These are phyloP conservation scores for Ensete ventricosum DNA, from an alignment of 176 grass and related monocot genomes.

Conservation along the genomic window DNA sequence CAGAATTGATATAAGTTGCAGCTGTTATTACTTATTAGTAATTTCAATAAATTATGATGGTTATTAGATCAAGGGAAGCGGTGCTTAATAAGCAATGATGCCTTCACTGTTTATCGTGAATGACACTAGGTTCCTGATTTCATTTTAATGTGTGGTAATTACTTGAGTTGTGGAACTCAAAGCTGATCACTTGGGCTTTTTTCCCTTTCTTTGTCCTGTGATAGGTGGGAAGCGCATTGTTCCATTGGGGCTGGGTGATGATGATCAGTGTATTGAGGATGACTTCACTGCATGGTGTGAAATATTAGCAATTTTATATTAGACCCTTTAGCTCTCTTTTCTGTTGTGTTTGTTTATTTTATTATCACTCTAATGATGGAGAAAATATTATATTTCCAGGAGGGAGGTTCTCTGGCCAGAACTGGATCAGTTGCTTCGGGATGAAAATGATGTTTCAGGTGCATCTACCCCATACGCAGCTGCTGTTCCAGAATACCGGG, in stretches of 20 bases:
- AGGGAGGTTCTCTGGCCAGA: slow-evolving; percentile 83
- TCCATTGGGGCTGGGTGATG: slow-evolving; percentile 76
- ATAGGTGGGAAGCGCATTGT: slow-evolving; percentile 75
- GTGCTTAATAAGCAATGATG: no score
- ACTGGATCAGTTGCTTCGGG: slow-evolving; percentile 59
- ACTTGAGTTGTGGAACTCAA: background rate
- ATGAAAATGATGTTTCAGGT: slow-evolving; percentile 57
- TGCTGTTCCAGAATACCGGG: slow-evolving; percentile 77
- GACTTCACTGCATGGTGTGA: slow-evolving; percentile 80
- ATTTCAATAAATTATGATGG: no score
- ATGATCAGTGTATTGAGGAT: slow-evolving; percentile 96
- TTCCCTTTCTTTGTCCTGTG: background rate
- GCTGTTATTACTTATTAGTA: no score
- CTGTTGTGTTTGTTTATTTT: background rate
- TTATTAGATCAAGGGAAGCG: no score
- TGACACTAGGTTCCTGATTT: background rate
- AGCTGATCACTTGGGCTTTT: background rate
- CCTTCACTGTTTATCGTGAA: no score
- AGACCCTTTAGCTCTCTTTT: background rate
- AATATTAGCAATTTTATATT: background rate
- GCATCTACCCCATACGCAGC: slow-evolving; percentile 67
- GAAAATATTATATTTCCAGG: slow-evolving; percentile 36
- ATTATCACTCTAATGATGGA: background rate
- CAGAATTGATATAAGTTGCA: no score
- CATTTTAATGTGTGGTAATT: background rate